Evolutionary conservation across 371 early-diverging fungal genomes (phyloP).

Genomic region (Circinella minor): DNA sequence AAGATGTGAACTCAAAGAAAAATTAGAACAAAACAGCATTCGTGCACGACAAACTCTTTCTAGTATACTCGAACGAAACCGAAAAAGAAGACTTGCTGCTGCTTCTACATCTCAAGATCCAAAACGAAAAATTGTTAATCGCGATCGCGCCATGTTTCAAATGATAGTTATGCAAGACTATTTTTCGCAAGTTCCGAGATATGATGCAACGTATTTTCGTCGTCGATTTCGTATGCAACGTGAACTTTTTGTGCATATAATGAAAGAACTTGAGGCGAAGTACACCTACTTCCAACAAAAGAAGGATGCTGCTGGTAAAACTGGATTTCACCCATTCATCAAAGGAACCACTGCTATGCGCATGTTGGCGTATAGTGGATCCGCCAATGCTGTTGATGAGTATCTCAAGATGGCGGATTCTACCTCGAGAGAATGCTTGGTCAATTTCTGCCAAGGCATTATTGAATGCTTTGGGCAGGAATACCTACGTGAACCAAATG

Average conservation of each 20-base stretch:
- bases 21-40: too few species aligned
- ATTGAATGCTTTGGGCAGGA: conserved; percentile 1
- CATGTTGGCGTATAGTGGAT: background rate
- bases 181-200: background rate
- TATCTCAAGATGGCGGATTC: background rate
- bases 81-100: background rate
- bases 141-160: background rate
- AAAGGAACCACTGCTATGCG: conserved; percentile 2
- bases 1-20: too few species aligned
- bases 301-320: background rate
- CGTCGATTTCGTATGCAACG: conserved; percentile 2
- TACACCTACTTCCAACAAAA: conserved; percentile 2
- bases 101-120: background rate
- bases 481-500: background rate
- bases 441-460: background rate
- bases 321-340: background rate
- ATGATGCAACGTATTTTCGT: background rate
- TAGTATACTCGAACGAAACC: background rate
- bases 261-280: background rate
- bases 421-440: background rate
- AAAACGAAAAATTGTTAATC: background rate
- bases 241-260: background rate
- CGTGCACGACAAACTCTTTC: background rate
- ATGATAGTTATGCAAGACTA: background rate
- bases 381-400: conserved; percentile 5